Evolutionary conservation across 805 yeast genomes (phyloP).

Genomic region (Hemisphaericaspora nanyangensis): DNA sequence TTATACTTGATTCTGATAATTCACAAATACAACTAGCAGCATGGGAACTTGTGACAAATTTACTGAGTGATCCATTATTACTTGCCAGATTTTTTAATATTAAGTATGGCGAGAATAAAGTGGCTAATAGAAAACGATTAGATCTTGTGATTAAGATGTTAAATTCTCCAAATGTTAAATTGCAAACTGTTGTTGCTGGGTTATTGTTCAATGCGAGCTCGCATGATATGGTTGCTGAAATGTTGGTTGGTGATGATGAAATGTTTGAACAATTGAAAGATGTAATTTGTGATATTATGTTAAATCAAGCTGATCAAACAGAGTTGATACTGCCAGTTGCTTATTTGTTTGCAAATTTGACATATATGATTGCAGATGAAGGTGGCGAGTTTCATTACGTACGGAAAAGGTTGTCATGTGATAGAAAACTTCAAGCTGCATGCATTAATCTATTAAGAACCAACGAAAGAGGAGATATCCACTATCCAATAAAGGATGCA

Average conservation of each 20-base stretch:
- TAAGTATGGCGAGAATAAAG: conserved; percentile 20
- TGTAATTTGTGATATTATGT: conserved; percentile 19
- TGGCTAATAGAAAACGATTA: conserved; percentile 25
- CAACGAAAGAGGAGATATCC: conserved; percentile 6
- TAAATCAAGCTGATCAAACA: conserved; percentile 17
- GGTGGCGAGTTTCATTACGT: too few relatives aligned
- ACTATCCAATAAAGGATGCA: conserved; percentile 11
- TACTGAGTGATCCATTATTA: conserved; percentile 39
- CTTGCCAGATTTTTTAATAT: conserved; percentile 60
- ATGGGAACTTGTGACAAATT: conserved; percentile 61
- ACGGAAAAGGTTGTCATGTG: not conserved
- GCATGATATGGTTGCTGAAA: conserved; percentile 30
- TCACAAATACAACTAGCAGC: conserved; percentile 52
- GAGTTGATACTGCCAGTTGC: conserved; percentile 28
- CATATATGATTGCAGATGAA: conserved; percentile 10
- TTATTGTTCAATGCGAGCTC: conserved; percentile 40
- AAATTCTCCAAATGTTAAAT: conserved; percentile 25
- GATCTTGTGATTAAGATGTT: conserved; percentile 28
- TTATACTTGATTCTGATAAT: conserved; percentile 33
- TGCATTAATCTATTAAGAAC: conserved; percentile 2
- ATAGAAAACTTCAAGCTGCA: conserved; percentile 2
- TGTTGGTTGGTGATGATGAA: conserved; percentile 15
- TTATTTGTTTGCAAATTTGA: conserved; percentile 18
- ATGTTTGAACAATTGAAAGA: conserved; percentile 15
- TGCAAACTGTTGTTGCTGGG: conserved; percentile 33